Base-by-base conservation (phyloP, 1,139 yeast genomes). In the Lodderomyces oxycetoniae region DNA sequence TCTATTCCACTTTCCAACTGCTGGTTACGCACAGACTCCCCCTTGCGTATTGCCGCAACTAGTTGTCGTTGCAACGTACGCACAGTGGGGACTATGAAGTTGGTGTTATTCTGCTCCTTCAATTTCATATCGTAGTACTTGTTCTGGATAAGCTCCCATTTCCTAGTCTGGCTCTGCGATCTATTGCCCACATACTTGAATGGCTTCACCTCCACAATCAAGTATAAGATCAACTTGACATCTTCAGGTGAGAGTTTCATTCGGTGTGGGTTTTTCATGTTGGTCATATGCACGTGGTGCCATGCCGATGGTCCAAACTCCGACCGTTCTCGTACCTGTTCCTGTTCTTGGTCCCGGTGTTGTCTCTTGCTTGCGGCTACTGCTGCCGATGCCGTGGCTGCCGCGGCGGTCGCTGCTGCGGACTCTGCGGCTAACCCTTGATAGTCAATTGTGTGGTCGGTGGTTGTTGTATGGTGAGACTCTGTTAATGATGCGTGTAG, bases 111-210 rank as follows among this genome's bases (percentile, higher is more conserved):
- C 23, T 35, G 33, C 6, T 37, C 28, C 17, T 31, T 27, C 29
- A 33, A 21, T 35, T 59, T 59, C 19, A 42, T 39, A 15, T 52
- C 47, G 22, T 52, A 49, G 34, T 52, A 61, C 31, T 44, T 46
- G 10, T 41, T 43, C 38, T 62, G 67, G 30, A 63, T 59, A 20
- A 53, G 32, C 37, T 57, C 61, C 69, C 69, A 63, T 39, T 62
- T 63, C 33, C 52, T 55, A 2, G 64, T 59, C 42, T 63, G 68
- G 29, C 55, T 51, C 17, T 57, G 39, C 6, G 55, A 46, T 20
- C 63, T 46, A 39, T 62, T 62, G 2, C 69, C 69, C 23, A 62
- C 53, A 36, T 61, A 62, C 37, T 62, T 62, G 43, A 63, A 63
- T 4, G 69, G 69, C 37, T 60, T 61, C 17, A 61, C 50, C 17